phyloP scores from a whole-genome alignment of 2,329 filamentous ascomycete genomes.

The Aspergillus pseudoviridinutans region DNA sequence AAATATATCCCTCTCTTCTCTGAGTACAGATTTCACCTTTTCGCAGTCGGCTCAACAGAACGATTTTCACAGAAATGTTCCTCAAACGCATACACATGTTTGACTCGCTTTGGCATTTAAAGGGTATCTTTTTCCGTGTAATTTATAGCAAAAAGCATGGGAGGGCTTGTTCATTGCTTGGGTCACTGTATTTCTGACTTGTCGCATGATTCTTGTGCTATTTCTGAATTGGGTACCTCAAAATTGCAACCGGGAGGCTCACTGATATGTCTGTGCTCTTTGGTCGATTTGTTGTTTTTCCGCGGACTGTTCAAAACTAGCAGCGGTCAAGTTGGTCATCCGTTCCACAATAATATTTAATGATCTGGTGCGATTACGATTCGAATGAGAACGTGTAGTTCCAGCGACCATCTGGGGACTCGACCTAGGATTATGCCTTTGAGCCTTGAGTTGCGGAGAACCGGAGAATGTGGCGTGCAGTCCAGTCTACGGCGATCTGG shows the following conservation, averaged over 20 bases:
- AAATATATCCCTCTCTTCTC: not conserved
- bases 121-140: slow-evolving; percentile 21
- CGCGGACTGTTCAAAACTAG: not conserved
- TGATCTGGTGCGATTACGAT: not conserved
- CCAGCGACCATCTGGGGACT: not conserved
- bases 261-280: slow-evolving; percentile 4
- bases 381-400: not conserved
- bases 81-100: not conserved
- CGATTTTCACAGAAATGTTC: not conserved
- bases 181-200: slow-evolving; percentile 10
- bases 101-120: not conserved
- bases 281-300: not conserved
- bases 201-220: slow-evolving; percentile 15
- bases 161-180: slow-evolving; percentile 22
- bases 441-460: not conserved
- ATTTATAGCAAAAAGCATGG: slow-evolving; percentile 34
- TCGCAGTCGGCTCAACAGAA: not conserved
- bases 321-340: not conserved
- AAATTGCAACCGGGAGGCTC: slow-evolving; percentile 7
- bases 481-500: not conserved
- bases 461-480: not conserved
- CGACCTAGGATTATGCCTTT: not conserved
- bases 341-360: not conserved
- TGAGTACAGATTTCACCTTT: not conserved
- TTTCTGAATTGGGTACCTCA: slow-evolving; percentile 17